These are phyloP conservation scores for Zostera marina DNA, from an alignment of 116 monocot species.

Conservation along the genomic window DNA sequence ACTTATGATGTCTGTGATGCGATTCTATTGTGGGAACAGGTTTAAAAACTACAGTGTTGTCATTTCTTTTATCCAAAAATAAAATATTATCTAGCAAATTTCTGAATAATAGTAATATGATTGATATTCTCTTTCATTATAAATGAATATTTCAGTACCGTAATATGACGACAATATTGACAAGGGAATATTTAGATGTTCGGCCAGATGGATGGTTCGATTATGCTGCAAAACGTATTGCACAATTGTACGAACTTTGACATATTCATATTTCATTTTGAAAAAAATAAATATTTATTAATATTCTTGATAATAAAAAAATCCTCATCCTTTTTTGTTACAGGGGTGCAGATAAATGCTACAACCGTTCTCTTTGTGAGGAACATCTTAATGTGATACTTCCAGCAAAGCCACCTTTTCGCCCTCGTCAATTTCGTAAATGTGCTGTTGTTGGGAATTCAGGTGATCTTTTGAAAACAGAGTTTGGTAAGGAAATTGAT, in stretches of 20 bases:
- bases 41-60: slow-evolving; percentile 13
- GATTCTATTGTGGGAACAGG: slow-evolving; percentile 92
- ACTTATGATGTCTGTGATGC: slow-evolving; percentile 87
- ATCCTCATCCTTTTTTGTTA: background rate
- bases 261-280: too few species aligned
- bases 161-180: slow-evolving; percentile 92
- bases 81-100: background rate
- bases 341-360: slow-evolving; percentile 86
- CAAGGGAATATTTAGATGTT: slow-evolving; percentile 88
- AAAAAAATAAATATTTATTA: too few species aligned
- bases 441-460: slow-evolving; percentile 99
- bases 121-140: background rate
- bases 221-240: slow-evolving; percentile 97
- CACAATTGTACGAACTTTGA: slow-evolving; percentile 61
- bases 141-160: slow-evolving; percentile 37
- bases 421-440: slow-evolving; percentile 75
- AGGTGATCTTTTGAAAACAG: slow-evolving; percentile 89
- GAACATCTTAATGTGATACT: slow-evolving; percentile 76
- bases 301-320: too few species aligned
- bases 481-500: slow-evolving; percentile 95
- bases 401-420: slow-evolving; percentile 75
- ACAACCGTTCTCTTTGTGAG: slow-evolving; percentile 80
- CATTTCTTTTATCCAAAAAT: background rate
- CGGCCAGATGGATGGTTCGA: slow-evolving; percentile 94
- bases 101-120: background rate